Evolutionary conservation across 192 early-diverging fungal genomes (phyloP).

Genomic region (Podila epigama): DNA sequence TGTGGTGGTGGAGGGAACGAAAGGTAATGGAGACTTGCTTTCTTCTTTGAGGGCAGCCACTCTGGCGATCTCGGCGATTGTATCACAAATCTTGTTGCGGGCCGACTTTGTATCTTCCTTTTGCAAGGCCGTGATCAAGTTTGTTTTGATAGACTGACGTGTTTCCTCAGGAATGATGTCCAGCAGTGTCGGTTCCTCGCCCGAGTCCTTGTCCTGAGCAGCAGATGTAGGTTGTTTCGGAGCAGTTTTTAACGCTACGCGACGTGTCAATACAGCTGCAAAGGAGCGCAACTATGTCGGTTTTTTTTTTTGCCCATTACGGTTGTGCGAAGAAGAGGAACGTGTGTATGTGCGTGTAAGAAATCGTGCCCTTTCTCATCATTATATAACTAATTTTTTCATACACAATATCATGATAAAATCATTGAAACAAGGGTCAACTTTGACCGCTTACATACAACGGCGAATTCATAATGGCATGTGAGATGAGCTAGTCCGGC

Average conservation of each 20-base stretch:
- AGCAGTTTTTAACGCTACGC: constrained; percentile 57
- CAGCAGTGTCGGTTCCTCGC: constrained; percentile 61
- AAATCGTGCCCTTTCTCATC: too few species aligned
- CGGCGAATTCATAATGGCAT: constrained; percentile 32
- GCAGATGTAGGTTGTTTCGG: constrained; percentile 17
- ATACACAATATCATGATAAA: neutral
- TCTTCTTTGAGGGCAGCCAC: constrained; percentile 40
- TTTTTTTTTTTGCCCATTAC: too few species aligned
- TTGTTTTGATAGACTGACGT: constrained; percentile 67
- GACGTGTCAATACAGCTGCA: constrained; percentile 61
- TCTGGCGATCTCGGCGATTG: constrained; percentile 86
- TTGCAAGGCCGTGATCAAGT: constrained; percentile 78
- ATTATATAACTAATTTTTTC: neutral
- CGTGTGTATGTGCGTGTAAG: too few species aligned
- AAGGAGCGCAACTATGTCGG: constrained; percentile 63
- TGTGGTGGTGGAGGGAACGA: neutral
- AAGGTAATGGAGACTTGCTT: neutral
- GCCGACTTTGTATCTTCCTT: constrained; percentile 72
- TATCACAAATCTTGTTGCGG: constrained; percentile 92
- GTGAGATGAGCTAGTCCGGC: constrained; percentile 57
- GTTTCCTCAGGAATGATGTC: constrained; percentile 67
- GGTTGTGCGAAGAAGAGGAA: constrained; percentile 21
- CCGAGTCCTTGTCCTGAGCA: neutral
- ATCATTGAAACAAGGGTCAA: neutral
- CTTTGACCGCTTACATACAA: constrained; percentile 22